Evolutionary conservation across 2,329 filamentous ascomycete species (phyloP), one percentile per base, ranked within the genome.

Genomic region (Cercospora sojina): DNA sequence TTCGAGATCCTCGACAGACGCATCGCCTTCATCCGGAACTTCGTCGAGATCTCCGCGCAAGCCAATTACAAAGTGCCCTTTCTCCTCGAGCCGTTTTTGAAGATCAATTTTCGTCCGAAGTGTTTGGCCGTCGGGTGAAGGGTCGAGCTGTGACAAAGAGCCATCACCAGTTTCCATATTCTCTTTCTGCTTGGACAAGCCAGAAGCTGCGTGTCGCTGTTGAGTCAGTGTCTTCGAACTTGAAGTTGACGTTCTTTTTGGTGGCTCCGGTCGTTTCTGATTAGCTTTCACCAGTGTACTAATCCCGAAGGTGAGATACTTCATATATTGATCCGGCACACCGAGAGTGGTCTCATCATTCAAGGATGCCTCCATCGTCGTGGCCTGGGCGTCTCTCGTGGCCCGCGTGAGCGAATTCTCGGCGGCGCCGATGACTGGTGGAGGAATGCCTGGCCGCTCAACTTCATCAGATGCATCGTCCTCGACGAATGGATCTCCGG

Each of bases 11-110:
- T 72, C 72, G 7, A 70, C 32, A 25, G 61, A 47, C 6, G 20
- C 64, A 18, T 69, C 70, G 20, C 76, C 78, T 0, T 84, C 82
- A 68, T 86, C 84, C 62, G 80, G 75, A 64, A 67, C 75, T 49
- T 86, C 83, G 12, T 88, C 85, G 32, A 91, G 83, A 38, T 89
- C 83, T 6, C 89, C 90, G 69, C 86, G 84, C 5, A 92, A 82
- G 0, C 90, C 90, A 64, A 93, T 85, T 23, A 93, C 80, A 72
- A 88, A 93, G 69, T 84, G 83, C 0, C 84, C 85, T n/a, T 75
- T 71, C 64, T 81, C 81, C 67, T 84, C 82, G 16, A 73, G 74
- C 12, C 67, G 75, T 31, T 80, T 78, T 62, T 83, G 81, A 1
- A 69, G 69, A 73, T 88, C 91, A 60, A 91, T 81, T 72, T 88